Conservation (phyloP, 1,284 basidiomycete genomes). For the Trametes hirsuta region DNA sequence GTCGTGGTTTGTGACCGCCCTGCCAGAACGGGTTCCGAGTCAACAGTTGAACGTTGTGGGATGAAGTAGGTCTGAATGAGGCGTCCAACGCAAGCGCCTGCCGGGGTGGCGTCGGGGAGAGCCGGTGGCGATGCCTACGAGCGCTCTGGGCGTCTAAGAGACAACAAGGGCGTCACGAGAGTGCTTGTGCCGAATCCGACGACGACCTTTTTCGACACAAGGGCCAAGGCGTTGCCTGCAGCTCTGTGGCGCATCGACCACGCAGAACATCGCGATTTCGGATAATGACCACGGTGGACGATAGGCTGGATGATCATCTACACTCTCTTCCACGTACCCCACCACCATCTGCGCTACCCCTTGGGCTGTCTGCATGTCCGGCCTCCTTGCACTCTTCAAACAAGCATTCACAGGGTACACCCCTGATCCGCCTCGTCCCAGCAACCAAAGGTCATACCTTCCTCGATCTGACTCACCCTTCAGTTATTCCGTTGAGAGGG, state of each 20-base stretch:
- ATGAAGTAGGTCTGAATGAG: background rate
- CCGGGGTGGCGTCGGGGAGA: background rate
- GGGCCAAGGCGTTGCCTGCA: conserved; percentile 7
- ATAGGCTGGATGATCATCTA: background rate
- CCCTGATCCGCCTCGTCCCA: background rate
- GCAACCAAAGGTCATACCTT: background rate
- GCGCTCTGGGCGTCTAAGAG: background rate
- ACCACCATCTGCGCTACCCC: background rate
- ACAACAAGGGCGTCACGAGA: conserved; percentile 9
- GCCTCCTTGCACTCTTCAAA: background rate
- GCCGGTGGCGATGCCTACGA: conserved; percentile 4
- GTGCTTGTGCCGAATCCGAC: conserved; percentile 9
- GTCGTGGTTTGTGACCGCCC: too few relatives aligned
- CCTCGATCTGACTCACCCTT: too few relatives aligned
- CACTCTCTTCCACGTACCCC: background rate
- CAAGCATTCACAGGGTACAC: background rate
- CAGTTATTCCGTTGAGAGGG: too few relatives aligned
- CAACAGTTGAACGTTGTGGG: too few relatives aligned
- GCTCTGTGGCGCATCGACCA: background rate
- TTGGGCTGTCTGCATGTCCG: background rate
- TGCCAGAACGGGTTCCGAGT: too few relatives aligned
- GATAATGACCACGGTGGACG: background rate
- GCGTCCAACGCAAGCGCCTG: background rate
- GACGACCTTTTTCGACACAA: conserved; percentile 5
- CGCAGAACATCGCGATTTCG: background rate